phyloP scores from a whole-genome alignment of 176 grass and related monocot genomes.

The Coix lacrymajobi region DNA sequence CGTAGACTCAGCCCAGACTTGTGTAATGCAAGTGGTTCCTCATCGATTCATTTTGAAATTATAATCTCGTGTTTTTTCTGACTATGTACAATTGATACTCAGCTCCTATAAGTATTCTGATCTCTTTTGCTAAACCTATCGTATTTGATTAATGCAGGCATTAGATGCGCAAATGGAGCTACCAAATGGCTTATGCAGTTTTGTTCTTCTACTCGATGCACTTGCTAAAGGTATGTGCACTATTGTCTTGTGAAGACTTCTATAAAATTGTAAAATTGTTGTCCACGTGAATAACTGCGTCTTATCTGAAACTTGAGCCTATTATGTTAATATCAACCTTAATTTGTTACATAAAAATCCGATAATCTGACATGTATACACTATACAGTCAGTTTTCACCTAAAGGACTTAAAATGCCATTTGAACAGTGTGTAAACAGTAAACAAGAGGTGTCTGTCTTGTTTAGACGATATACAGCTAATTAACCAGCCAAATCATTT shows the following conservation, averaged over 20 bases:
- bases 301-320: not conserved
- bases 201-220: slow-evolving; percentile 54
- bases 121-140: slow-evolving; percentile 17
- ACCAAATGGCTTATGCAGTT: slow-evolving; percentile 37
- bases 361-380: not conserved
- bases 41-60: not conserved
- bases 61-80: not conserved
- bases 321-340: not conserved
- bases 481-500: not conserved
- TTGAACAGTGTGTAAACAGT: not conserved
- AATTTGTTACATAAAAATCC: not conserved
- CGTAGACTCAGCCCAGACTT: not conserved
- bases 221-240: slow-evolving; percentile 60
- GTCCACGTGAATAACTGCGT: not conserved
- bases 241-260: not conserved
- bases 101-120: not conserved
- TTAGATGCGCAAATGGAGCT: slow-evolving; percentile 51
- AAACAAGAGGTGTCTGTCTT: not conserved
- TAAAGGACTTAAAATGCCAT: not conserved
- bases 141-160: slow-evolving; percentile 54
- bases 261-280: slow-evolving; percentile 2
- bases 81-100: not conserved
- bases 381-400: not conserved
- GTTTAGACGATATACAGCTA: not conserved
- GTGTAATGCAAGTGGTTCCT: not conserved